Conservation (phyloP, 306 rosid genomes). For the Cucurbita maxima region DNA sequence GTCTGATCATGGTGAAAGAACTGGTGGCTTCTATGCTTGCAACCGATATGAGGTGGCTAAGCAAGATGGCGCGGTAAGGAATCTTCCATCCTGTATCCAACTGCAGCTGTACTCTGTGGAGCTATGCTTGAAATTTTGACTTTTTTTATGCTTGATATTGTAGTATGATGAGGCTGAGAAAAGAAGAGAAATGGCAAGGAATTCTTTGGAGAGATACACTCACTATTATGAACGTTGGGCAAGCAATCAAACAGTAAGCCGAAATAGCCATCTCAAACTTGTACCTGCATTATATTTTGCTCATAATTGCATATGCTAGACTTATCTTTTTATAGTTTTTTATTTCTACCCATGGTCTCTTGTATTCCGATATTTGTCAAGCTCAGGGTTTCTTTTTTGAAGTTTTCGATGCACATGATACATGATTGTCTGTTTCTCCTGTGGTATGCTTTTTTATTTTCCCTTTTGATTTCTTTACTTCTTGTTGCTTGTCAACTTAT, state of each 20-base stretch:
- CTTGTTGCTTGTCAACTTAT: background rate
- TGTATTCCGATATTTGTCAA: background rate
- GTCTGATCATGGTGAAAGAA: slow-evolving; percentile 34
- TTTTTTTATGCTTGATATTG: background rate
- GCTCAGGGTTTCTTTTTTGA: background rate
- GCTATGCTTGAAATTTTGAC: background rate
- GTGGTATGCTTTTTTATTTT: background rate
- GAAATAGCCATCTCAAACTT: background rate
- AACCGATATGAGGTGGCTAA: slow-evolving; percentile 30
- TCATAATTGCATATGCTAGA: background rate
- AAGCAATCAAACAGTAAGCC: slow-evolving; percentile 17
- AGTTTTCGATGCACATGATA: background rate
- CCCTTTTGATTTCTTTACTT: background rate
- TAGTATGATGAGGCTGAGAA: slow-evolving; percentile 12
- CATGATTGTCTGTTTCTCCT: background rate
- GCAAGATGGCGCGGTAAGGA: slow-evolving; percentile 17
- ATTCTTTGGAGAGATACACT: slow-evolving; percentile 14
- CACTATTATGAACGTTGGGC: slow-evolving; percentile 31
- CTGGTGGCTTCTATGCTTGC: slow-evolving; percentile 41
- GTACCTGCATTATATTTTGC: background rate
- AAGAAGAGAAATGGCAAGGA: slow-evolving; percentile 11
- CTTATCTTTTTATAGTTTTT: background rate
- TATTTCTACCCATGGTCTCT: background rate
- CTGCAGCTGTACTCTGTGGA: background rate
- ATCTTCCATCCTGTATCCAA: background rate